phyloP scores from a whole-genome alignment of 371 early-diverging fungal species.

The Mortierella sp. region DNA sequence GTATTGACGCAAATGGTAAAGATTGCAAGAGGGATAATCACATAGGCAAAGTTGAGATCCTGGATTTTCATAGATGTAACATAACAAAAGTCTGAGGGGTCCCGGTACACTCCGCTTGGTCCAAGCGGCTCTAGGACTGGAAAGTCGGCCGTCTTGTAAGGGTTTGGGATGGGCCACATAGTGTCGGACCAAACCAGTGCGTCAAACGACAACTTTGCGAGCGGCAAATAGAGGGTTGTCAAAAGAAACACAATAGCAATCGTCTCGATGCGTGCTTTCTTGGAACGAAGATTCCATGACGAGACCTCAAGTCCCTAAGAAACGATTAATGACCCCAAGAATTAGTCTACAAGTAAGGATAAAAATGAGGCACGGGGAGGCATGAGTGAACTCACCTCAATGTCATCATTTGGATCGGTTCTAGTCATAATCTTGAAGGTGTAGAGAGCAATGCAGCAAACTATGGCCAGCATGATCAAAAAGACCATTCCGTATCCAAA shows the following conservation, averaged over 20 bases:
- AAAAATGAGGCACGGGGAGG: too few species aligned
- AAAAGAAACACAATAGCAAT: constrained; percentile 57
- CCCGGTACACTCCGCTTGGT: constrained; percentile 44
- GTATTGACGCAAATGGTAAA: constrained; percentile 43
- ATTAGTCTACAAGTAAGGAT: too few species aligned
- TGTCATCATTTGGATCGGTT: constrained; percentile 48
- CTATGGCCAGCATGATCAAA: constrained; percentile 53
- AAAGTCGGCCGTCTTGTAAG: constrained; percentile 56
- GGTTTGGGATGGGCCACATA: constrained; percentile 67
- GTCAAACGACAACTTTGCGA: constrained; percentile 65
- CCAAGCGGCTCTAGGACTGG: constrained; percentile 53
- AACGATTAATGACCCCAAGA: neutral
- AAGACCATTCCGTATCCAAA: constrained; percentile 61
- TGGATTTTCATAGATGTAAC: constrained; percentile 64
- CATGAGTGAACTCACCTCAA: constrained; percentile 48
- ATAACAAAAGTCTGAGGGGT: constrained; percentile 60
- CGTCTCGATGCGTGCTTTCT: constrained; percentile 45
- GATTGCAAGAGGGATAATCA: constrained; percentile 59
- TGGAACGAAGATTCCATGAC: constrained; percentile 53
- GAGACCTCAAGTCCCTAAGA: constrained; percentile 51
- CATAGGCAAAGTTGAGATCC: constrained; percentile 59
- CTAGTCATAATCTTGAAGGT: constrained; percentile 55
- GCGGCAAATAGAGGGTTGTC: constrained; percentile 67
- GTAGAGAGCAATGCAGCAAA: constrained; percentile 51
- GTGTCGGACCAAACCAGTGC: constrained; percentile 66